phyloP scores from a whole-genome alignment of 164 flowering plant genomes.

The Piper betle region DNA sequence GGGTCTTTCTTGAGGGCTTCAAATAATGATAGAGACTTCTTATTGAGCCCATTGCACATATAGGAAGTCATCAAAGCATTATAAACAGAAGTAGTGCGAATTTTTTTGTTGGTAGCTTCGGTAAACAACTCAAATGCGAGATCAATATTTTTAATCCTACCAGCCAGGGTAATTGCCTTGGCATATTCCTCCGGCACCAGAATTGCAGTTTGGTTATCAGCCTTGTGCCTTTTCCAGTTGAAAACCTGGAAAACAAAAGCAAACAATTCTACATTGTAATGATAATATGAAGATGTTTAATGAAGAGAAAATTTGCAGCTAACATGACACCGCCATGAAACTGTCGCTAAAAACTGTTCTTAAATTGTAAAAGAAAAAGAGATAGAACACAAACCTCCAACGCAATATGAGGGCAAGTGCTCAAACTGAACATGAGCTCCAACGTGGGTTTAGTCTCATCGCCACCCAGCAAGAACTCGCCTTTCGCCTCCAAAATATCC shows the following conservation, averaged over 20 bases:
- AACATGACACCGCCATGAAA: neutral
- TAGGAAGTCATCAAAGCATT: constrained; percentile 72
- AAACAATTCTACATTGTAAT: neutral
- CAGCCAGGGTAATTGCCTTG: constrained; percentile 55
- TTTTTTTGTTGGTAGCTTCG: constrained; percentile 34
- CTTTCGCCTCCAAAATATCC: constrained; percentile 36
- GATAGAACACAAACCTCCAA: constrained; percentile 32
- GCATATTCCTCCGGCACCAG: constrained; percentile 51
- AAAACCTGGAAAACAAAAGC: constrained; percentile 37
- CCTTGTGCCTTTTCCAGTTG: constrained; percentile 54
- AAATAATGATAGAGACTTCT: constrained; percentile 44
- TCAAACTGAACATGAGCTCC: constrained; percentile 41
- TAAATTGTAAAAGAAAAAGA: neutral
- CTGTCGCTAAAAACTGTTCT: neutral
- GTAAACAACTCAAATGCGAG: constrained; percentile 48
- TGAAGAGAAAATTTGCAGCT: too few species aligned
- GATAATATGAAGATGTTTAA: too few species aligned
- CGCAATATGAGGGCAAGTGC: constrained; percentile 28
- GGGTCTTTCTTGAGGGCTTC: constrained; percentile 43
- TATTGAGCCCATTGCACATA: constrained; percentile 38
- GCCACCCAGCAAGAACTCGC: constrained; percentile 16
- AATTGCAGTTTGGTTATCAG: constrained; percentile 21
- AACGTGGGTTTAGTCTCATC: constrained; percentile 27
- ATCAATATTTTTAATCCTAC: constrained; percentile 45
- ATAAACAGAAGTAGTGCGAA: constrained; percentile 33